Percentiles rank a stretch among this genome's conserved stretches.
These are phyloP conservation scores for Periglandula ipomoeae DNA, from an alignment of 2,329 filamentous ascomycete genomes.

Conservation along the genomic window DNA sequence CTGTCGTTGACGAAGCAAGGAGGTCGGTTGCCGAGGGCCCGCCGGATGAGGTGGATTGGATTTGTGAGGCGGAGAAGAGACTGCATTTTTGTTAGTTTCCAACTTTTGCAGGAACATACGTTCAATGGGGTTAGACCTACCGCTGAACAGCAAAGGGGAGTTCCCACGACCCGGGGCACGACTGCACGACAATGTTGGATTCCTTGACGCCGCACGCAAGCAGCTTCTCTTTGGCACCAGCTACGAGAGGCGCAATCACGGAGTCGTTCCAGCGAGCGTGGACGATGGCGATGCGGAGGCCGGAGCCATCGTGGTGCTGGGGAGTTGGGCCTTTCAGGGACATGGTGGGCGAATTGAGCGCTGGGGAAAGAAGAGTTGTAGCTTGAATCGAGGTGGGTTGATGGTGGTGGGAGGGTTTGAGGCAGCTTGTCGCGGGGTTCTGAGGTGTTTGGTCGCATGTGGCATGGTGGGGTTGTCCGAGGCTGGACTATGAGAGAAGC, in stretches of 20 bases:
- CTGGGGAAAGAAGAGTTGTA: background rate
- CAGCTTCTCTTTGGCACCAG: slow-evolving; percentile 71
- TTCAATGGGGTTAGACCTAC: too few relatives aligned
- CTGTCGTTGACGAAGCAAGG: slow-evolving; percentile 57
- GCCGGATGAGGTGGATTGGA: slow-evolving; percentile 61
- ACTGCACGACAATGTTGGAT: slow-evolving; percentile 81
- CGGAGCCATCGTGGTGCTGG: slow-evolving; percentile 55
- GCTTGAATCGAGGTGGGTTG: background rate
- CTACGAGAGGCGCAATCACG: slow-evolving; percentile 79
- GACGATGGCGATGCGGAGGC: slow-evolving; percentile 84
- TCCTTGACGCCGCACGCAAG: slow-evolving; percentile 71
- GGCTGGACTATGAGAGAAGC: background rate
- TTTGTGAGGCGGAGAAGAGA: slow-evolving; percentile 75
- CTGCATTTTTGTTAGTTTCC: slow-evolving; percentile 34
- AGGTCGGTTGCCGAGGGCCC: slow-evolving; percentile 66
- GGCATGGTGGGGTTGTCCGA: slow-evolving; percentile 1
- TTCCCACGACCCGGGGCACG: slow-evolving; percentile 90
- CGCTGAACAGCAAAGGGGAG: slow-evolving; percentile 83
- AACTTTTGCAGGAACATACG: too few relatives aligned
- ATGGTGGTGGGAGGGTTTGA: background rate
- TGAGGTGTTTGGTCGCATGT: background rate
- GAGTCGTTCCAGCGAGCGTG: slow-evolving; percentile 91
- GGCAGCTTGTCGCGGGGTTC: background rate
- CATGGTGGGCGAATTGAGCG: slow-evolving; percentile 17
- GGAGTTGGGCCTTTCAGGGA: slow-evolving; percentile 48